These are phyloP conservation scores for Solidago caesia DNA, from an alignment of 129 eudicot genomes.

Conservation along the genomic window DNA sequence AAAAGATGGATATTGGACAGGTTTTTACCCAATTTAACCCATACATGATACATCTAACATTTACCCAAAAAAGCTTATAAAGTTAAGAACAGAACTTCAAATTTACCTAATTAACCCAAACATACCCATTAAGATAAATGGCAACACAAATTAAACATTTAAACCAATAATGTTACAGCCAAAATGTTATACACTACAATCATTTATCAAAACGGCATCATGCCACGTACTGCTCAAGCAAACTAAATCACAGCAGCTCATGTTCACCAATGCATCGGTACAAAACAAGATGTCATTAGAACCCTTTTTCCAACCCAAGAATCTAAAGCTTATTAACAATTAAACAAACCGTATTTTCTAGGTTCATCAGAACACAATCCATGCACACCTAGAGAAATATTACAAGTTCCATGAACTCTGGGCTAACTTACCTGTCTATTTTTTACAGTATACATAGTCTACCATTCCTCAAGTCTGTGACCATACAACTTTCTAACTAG, in stretches of 20 bases:
- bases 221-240: background rate
- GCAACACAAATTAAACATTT: too few relatives aligned
- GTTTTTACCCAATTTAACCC: too few relatives aligned
- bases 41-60: too few relatives aligned
- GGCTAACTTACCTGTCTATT: background rate
- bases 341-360: constrained; percentile 11
- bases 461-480: constrained; percentile 5
- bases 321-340: constrained; percentile 10
- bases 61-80: too few relatives aligned
- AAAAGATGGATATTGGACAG: too few relatives aligned
- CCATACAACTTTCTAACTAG: constrained; percentile 1
- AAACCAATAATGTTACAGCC: too few relatives aligned
- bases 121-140: too few relatives aligned
- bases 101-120: too few relatives aligned
- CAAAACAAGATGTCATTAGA: background rate
- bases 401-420: background rate
- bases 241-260: background rate
- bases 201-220: background rate
- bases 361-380: constrained; percentile 4
- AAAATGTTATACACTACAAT: too few relatives aligned
- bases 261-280: background rate
- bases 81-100: too few relatives aligned
- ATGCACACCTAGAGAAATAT: background rate
- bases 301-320: background rate
- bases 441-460: constrained; percentile 12